phyloP scores from a whole-genome alignment of 2,329 filamentous ascomycete genomes.

The Chlorencoelia australis region DNA sequence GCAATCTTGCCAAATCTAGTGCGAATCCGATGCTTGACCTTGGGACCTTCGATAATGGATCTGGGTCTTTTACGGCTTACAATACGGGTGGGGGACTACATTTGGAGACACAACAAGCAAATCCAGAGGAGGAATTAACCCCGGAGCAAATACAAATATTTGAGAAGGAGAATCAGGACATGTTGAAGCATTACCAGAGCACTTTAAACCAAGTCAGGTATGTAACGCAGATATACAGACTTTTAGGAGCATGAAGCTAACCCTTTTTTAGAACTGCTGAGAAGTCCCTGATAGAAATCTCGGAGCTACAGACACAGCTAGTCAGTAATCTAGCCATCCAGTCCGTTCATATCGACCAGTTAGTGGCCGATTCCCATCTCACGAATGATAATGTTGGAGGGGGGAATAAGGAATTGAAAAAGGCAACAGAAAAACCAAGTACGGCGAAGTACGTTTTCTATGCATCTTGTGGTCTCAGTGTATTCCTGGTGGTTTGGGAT shows the following conservation, averaged over 20 bases:
- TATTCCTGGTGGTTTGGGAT: conserved; percentile 70
- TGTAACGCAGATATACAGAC: conserved; percentile 24
- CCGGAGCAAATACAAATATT: conserved; percentile 87
- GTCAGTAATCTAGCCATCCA: conserved; percentile 79
- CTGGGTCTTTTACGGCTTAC: conserved; percentile 11
- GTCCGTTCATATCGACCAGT: conserved; percentile 77
- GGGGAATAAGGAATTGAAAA: conserved; percentile 86
- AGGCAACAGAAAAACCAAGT: conserved; percentile 63
- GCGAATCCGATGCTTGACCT: conserved; percentile 21
- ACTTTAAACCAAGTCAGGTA: conserved; percentile 92
- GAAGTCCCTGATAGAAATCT: conserved; percentile 83
- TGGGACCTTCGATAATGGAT: conserved; percentile 18
- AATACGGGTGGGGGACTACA: conserved; percentile 9
- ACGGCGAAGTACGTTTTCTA: conserved; percentile 72
- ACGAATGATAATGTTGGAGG: conserved; percentile 80
- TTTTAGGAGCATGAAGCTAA: conserved; percentile 7
- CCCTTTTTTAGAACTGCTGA: conserved; percentile 59
- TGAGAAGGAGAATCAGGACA: conserved; percentile 82
- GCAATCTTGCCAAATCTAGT: conserved; percentile 63
- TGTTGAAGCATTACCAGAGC: conserved; percentile 89
- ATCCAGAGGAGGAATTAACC: conserved; percentile 43
- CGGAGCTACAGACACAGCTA: conserved; percentile 81
- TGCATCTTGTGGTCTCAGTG: conserved; percentile 65
- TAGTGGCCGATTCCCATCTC: conserved; percentile 72
- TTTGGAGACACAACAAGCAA: conserved; percentile 20